Base-by-base conservation (phyloP, 495 filamentous ascomycete genomes). In the Penicillium verhagenii region DNA sequence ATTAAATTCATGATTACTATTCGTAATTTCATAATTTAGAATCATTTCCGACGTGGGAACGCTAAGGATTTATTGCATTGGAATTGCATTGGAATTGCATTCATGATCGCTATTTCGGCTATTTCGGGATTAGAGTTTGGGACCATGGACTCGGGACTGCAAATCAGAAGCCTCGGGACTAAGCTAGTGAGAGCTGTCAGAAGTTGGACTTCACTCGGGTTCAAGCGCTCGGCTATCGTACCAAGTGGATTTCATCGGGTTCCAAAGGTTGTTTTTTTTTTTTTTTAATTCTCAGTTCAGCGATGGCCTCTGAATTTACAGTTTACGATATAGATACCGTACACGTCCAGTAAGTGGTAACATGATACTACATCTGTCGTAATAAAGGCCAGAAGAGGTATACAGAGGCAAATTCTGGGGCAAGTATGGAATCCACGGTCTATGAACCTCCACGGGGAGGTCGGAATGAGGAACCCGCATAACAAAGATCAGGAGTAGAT, bases 111-210 rank as follows among this genome's bases (percentile, higher is more conserved):
- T n/a, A n/a, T n/a, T 21, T 25, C 20, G 23, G 23, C 42, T 45
- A 45, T 45, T 45, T 26, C 14, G 4, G 23, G 42, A 45, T 4
- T 51, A 50, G 33, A 53, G 50, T 54, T 57, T 43, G n/a, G 4
- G 31, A n/a, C 25, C 45, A 54, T 18, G 14, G 23, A 48, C 31
- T 25, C 20, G 37, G 28, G 25, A 25, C 47, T 43, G 21, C 50
- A 42, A 54, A 61, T 61, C 42, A 54, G 31, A 25, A 26, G 35
- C 2, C 6, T 19, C 18, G 45, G 40, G 7, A n/a, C n/a, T 18
- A 31, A 31, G 39, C 24, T 42, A 26, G 50, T 57, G 52, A 33
- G 58, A 59, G 60, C 56, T 59, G 53, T 63, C 60, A 59, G 53
- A 59, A 53, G 21, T 29, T 26, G 29, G n/a, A n/a, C n/a, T n/a